Percentiles rank a stretch among this genome's conserved stretches.
Conservation (phyloP, 805 yeast genomes). For the Wickerhamomyces queroliae region DNA sequence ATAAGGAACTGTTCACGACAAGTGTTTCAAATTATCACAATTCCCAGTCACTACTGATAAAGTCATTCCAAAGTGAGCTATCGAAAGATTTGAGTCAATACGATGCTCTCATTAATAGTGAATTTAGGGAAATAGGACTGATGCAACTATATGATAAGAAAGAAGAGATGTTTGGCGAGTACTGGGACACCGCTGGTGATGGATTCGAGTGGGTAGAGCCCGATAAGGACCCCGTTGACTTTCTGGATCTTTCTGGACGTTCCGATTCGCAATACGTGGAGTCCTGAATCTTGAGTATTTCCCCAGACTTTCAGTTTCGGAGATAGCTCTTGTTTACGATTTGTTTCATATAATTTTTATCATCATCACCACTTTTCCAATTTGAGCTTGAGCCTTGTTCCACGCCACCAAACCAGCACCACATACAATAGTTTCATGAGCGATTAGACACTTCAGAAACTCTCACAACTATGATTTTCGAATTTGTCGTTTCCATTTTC, state of each 20-base stretch:
- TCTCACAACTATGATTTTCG: neutral
- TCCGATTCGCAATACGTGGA: neutral
- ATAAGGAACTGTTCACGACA: slow-evolving; percentile 1
- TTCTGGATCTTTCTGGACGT: neutral
- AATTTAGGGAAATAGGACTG: slow-evolving; percentile 2
- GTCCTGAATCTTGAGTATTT: no score
- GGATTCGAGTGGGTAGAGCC: slow-evolving; percentile 11
- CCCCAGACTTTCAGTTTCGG: no score
- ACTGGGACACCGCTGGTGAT: slow-evolving; percentile 6
- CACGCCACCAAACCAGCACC: no score
- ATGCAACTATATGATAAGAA: slow-evolving; percentile 1
- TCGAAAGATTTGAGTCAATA: neutral
- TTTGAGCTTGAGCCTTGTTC: no score
- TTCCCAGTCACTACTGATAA: slow-evolving; percentile 1
- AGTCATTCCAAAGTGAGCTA: neutral
- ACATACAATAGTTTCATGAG: no score
- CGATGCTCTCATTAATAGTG: neutral
- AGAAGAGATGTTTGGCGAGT: slow-evolving; percentile 5
- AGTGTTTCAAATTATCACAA: slow-evolving; percentile 6
- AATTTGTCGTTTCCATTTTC: neutral
- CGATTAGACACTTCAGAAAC: no score
- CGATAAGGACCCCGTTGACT: slow-evolving; percentile 9
- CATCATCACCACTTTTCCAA: no score
- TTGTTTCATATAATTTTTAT: neutral
- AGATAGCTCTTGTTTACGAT: neutral